Evolutionary conservation across 768 basidiomycete species (phyloP).

Genomic region (Kwoniella heveanensis): DNA sequence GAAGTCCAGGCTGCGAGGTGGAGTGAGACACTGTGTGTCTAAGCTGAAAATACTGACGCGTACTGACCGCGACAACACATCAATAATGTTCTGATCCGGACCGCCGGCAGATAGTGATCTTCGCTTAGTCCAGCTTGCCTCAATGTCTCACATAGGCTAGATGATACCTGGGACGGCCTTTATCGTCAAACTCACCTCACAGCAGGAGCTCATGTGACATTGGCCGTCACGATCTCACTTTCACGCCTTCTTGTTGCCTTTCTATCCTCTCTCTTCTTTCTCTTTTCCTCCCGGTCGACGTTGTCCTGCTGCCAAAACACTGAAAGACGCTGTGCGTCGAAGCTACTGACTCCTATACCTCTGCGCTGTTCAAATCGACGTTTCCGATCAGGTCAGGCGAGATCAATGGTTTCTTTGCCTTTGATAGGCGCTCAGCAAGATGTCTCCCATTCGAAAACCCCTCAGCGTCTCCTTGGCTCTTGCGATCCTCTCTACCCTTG

Average conservation of each 20-base stretch:
- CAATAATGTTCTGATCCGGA: conserved; percentile 13
- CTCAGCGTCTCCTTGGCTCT: background rate
- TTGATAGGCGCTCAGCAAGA: conserved; percentile 11
- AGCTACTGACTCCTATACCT: background rate
- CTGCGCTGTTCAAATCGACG: background rate
- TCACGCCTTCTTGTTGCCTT: background rate
- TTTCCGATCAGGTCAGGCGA: background rate
- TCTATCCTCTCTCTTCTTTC: background rate
- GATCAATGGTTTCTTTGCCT: background rate
- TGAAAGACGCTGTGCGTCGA: conserved; percentile 10
- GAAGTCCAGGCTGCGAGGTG: background rate
- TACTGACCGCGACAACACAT: background rate
- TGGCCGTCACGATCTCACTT: background rate
- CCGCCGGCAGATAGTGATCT: background rate
- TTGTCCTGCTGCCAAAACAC: background rate
- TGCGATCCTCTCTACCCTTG: background rate
- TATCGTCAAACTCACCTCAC: too few relatives aligned
- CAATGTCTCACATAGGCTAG: background rate
- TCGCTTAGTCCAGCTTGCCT: background rate
- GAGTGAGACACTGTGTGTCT: conserved; percentile 12
- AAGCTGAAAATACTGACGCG: conserved; percentile 1
- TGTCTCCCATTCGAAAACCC: background rate
- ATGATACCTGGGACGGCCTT: too few relatives aligned
- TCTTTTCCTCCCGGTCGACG: background rate
- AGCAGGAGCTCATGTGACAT: background rate